Base-by-base conservation (phyloP, 169 alveolate genomes). In the Amoebophrya sp. region DNA sequence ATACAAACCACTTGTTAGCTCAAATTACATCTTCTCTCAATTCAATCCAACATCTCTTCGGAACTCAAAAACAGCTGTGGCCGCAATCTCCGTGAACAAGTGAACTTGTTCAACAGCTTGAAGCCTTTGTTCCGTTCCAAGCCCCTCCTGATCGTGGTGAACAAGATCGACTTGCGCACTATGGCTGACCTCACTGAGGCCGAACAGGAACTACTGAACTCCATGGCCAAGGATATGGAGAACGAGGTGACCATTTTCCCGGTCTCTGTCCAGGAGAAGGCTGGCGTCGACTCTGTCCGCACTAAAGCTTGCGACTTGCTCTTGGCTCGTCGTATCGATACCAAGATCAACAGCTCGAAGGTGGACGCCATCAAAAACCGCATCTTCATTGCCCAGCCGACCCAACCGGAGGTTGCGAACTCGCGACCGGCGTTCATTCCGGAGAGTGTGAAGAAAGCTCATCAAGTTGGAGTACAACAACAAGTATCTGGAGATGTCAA, bases 1-100 rank as follows among this genome's bases (percentile, higher is more conserved):
- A n/a, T n/a, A n/a, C n/a, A n/a, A n/a, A n/a, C n/a, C n/a, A n/a
- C n/a, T n/a, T n/a, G n/a, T n/a, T n/a, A n/a, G n/a, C n/a, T n/a
- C n/a, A n/a, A n/a, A n/a, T n/a, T n/a, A n/a, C n/a, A n/a, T n/a
- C n/a, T n/a, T n/a, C n/a, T n/a, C n/a, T n/a, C n/a, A n/a, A n/a
- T n/a, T n/a, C n/a, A n/a, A n/a, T n/a, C n/a, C n/a, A n/a, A n/a
- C n/a, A n/a, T n/a, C n/a, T n/a, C n/a, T n/a, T n/a, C n/a, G 29
- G 99, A 99, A 94, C 97, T 98, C 78, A 97, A 99, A 94, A 99
- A 98, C 96, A 97, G 96, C 54, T 99, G 99, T 93, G 99, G 99
- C 0, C 97, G 98, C 95, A 95, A 99, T 36, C 96, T 99, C 77
- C 97, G 96, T 76, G 96, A 98, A 93, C 99, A 99, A 94, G 94